Base-by-base conservation (phyloP, 495 filamentous ascomycete species). In the Trichoderma virens region DNA sequence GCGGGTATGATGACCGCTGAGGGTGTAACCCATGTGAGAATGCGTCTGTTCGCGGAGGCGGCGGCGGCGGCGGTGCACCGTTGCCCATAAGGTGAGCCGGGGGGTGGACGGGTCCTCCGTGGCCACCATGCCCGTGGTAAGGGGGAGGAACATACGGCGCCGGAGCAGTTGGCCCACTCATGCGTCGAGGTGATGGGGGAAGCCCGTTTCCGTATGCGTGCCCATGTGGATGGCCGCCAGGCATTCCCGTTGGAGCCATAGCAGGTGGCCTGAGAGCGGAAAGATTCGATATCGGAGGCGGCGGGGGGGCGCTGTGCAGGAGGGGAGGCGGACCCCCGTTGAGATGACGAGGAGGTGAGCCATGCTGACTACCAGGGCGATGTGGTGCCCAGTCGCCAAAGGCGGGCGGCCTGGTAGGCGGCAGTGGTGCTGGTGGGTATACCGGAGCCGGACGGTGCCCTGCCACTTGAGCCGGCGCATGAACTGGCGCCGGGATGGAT, bases 241-340 rank as follows among this genome's bases (percentile, higher is more conserved):
- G 68, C 30, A 61, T 71, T 0, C n/a, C n/a, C n/a, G 80, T 80
- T 20, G 82, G 71, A n/a, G 74, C 79, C 30, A 75, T 65, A 18
- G 78, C 77, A 23, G 75, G 67, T 38, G 71, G 63, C 5, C 63
- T 70, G n/a, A 67, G 68, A 7, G 75, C 61, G 7, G 71, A 71
- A 27, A 78, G 75, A n/a, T 71, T 71, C 25, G 34, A 35, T 27
- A 70, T 68, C 66, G 73, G 76, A 16, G 80, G 59, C 59, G 56
- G 56, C 14, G 56, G 56, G 2, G 59, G 59, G 11, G 30, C 59
- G 28, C 28, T 23, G 35, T 56, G 62, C 20, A 64, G 16, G 2
- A 35, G 6, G 3, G 62, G 45, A 5, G 43, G 62, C 13, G 62
- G 62, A 1, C 28, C 62, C 9, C 63, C 54, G 56, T 45, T 60